Evolutionary conservation across 208 protist species (phyloP).

Genomic region (Trichomonas gallinae): DNA sequence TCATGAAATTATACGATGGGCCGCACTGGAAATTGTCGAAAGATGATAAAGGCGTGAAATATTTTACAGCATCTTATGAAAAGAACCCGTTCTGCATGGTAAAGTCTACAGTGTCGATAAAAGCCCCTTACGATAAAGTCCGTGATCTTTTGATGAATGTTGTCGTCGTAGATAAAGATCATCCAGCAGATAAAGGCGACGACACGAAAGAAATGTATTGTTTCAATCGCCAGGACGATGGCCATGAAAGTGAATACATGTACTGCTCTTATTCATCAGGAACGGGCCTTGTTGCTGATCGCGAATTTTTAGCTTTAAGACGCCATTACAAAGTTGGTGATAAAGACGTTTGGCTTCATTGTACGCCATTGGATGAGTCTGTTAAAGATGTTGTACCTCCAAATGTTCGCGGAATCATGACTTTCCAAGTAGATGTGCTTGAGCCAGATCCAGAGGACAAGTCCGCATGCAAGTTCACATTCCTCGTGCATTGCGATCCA

Average conservation of each 20-base stretch:
- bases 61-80: background rate
- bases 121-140: background rate
- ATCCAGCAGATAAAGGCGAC: background rate
- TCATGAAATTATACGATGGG: background rate
- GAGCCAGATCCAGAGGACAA: background rate
- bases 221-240: background rate
- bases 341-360: background rate
- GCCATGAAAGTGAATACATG: background rate
- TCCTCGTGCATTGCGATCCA: background rate
- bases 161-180: background rate
- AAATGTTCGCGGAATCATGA: background rate
- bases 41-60: background rate
- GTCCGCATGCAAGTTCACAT: background rate
- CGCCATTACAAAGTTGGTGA: background rate
- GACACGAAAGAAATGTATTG: background rate
- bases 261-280: background rate
- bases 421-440: background rate
- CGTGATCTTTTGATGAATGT: background rate
- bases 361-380: background rate
- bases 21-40: background rate
- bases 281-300: background rate
- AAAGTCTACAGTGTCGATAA: background rate
- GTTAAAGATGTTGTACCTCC: background rate
- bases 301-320: background rate
- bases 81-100: background rate